These are phyloP conservation scores for Plasmodium yoelii DNA, from an alignment of 169 alveolate species.

Conservation along the genomic window DNA sequence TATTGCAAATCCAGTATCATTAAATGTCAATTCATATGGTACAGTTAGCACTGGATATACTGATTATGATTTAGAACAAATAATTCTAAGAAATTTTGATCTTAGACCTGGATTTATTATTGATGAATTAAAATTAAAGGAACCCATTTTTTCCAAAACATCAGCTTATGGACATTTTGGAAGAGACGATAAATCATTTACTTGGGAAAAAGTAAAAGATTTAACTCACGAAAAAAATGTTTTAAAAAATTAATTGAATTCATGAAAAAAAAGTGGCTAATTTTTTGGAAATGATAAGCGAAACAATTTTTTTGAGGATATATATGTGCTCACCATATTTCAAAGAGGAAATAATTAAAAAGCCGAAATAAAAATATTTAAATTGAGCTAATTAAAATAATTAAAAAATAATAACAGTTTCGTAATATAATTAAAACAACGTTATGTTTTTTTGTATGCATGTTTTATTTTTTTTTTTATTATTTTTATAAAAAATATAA, in stretches of 20 bases:
- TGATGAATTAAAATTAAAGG: constrained; percentile 92
- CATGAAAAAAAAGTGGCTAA: neutral
- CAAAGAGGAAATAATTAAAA: neutral
- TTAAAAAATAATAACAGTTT: too few species aligned
- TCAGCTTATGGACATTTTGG: constrained; percentile 99
- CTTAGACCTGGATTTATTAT: constrained; percentile 97
- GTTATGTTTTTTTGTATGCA: too few species aligned
- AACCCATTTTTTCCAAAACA: constrained; percentile 93
- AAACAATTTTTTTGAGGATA: neutral
- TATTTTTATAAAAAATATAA: too few species aligned
- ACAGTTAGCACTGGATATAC: constrained; percentile 93
- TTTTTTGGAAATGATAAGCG: neutral
- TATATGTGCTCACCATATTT: too few species aligned
- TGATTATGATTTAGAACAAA: constrained; percentile 92
- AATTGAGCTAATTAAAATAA: too few species aligned
- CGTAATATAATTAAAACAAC: too few species aligned
- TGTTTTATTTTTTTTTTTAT: too few species aligned
- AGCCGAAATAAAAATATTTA: neutral
- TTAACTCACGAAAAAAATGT: constrained; percentile 84
- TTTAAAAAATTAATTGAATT: constrained; percentile 25
- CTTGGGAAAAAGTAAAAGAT: constrained; percentile 95
- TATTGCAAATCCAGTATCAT: constrained; percentile 96
- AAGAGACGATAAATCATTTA: constrained; percentile 92
- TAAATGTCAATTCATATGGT: constrained; percentile 96
- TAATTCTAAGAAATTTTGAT: constrained; percentile 94